Evolutionary conservation across 1,284 basidiomycete genomes (phyloP).

Genomic region (Pseudozyma thailandica): DNA sequence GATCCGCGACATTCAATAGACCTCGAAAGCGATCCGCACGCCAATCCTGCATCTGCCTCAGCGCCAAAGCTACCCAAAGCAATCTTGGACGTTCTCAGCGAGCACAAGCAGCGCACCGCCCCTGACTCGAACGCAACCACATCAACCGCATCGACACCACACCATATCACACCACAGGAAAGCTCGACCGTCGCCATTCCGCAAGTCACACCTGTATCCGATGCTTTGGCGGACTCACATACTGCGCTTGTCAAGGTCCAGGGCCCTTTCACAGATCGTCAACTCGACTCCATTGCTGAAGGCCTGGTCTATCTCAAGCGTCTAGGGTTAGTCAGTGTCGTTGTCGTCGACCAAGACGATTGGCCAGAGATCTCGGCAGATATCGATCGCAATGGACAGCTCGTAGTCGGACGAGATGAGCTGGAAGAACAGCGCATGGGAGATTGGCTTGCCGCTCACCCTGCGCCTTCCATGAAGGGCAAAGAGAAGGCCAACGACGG

Average conservation of each 20-base stretch:
- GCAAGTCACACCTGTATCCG: conserved; percentile 33
- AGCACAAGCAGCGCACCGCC: conserved; percentile 21
- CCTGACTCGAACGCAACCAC: conserved; percentile 40
- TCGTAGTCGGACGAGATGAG: conserved; percentile 44
- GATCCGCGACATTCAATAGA: conserved; percentile 36
- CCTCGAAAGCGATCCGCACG: conserved; percentile 21
- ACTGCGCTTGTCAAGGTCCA: conserved; percentile 97
- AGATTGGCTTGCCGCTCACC: conserved; percentile 53
- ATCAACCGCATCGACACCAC: conserved; percentile 34
- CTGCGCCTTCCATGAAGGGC: conserved; percentile 29
- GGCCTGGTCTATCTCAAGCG: conserved; percentile 95
- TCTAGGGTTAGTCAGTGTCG: conserved; percentile 91
- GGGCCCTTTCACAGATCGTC: conserved; percentile 93
- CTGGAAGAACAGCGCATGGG: conserved; percentile 46
- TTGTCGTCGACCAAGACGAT: conserved; percentile 90
- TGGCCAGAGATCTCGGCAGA: conserved; percentile 70
- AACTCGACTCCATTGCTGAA: conserved; percentile 90
- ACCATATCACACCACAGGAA: conserved; percentile 65
- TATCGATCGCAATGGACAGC: conserved; percentile 47
- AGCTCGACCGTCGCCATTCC: conserved; percentile 60
- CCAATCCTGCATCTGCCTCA: background rate
- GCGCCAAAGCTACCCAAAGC: conserved; percentile 29
- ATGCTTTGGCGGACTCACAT: conserved; percentile 69
- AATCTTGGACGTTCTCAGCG: conserved; percentile 35
- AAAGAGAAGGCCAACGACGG: conserved; percentile 12